Evolutionary conservation across 23 red algal species (phyloP).

Genomic region (Gracilaria caudata): DNA sequence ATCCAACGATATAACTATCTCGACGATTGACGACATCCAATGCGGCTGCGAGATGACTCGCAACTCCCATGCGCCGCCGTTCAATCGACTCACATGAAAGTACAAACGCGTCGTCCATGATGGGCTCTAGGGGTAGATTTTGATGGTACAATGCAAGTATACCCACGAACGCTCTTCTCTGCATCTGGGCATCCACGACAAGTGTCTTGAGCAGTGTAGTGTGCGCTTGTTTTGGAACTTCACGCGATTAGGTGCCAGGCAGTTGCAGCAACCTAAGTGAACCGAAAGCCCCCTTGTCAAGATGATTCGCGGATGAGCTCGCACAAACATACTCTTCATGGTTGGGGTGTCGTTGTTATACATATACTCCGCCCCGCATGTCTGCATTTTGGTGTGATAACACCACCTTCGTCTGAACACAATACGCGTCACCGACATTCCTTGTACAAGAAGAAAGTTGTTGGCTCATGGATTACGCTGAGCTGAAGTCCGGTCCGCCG

Average conservation of each 20-base stretch:
- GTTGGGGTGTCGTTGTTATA: not conserved
- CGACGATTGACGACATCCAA: not conserved
- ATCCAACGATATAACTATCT: not conserved
- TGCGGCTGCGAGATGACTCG: not conserved
- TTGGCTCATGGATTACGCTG: not conserved
- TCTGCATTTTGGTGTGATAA: not conserved
- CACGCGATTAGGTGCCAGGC: constrained; percentile 62
- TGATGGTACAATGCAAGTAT: not conserved
- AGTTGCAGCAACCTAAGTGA: constrained; percentile 66
- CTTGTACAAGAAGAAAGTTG: constrained; percentile 40
- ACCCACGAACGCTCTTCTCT: not conserved
- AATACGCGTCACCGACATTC: constrained; percentile 26
- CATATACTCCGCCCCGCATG: not conserved
- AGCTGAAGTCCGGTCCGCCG: constrained; percentile 18
- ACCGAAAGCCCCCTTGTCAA: constrained; percentile 50
- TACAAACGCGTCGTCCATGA: not conserved
- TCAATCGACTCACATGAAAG: not conserved
- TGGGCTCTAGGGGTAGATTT: constrained; percentile 8
- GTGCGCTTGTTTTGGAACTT: constrained; percentile 9
- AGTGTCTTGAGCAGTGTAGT: constrained; percentile 27
- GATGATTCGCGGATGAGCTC: constrained; percentile 35
- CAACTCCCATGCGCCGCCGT: constrained; percentile 17
- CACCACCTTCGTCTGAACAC: not conserved
- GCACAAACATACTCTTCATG: not conserved
- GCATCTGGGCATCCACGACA: not conserved